Evolutionary conservation across 2,329 filamentous ascomycete genomes (phyloP).

Genomic region (Geosmithia putterillii): DNA sequence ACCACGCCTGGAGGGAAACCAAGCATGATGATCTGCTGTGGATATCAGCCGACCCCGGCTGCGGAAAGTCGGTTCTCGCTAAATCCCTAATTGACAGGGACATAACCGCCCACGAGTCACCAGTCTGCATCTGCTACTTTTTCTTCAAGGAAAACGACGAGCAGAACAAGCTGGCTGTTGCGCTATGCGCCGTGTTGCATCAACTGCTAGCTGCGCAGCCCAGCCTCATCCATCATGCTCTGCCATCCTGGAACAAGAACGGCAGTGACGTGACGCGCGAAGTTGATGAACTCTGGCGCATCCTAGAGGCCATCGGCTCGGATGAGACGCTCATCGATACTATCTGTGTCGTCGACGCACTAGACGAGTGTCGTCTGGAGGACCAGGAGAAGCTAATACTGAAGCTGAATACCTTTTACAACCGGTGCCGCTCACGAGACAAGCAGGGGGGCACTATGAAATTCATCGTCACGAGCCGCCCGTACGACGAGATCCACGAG

Average conservation of each 20-base stretch:
- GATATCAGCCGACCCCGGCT: conserved; percentile 29
- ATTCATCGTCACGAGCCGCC: conserved; percentile 5
- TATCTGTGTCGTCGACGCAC: conserved; percentile 4
- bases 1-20: conserved; percentile 12
- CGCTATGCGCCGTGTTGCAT: conserved; percentile 21
- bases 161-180: conserved; percentile 14
- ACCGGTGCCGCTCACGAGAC: not conserved
- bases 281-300: conserved; percentile 4
- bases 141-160: conserved; percentile 25
- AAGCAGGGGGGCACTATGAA: not conserved
- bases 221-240: conserved; percentile 10
- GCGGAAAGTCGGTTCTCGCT: conserved; percentile 29
- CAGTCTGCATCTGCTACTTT: conserved; percentile 24
- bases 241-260: conserved; percentile 7
- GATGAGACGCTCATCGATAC: not conserved
- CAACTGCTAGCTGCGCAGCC: conserved; percentile 17
- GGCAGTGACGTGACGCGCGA: conserved; percentile 5
- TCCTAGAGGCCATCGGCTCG: conserved; percentile 2
- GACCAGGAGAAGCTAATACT: not conserved
- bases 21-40: conserved; percentile 15
- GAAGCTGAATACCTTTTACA: conserved; percentile 2
- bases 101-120: conserved; percentile 5
- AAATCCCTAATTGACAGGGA: conserved; percentile 19
- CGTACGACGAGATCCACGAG: conserved; percentile 4
- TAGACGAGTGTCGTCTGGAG: conserved; percentile 4